Base-by-base conservation (phyloP, 2,329 filamentous ascomycete genomes). In the Penicillium freii region DNA sequence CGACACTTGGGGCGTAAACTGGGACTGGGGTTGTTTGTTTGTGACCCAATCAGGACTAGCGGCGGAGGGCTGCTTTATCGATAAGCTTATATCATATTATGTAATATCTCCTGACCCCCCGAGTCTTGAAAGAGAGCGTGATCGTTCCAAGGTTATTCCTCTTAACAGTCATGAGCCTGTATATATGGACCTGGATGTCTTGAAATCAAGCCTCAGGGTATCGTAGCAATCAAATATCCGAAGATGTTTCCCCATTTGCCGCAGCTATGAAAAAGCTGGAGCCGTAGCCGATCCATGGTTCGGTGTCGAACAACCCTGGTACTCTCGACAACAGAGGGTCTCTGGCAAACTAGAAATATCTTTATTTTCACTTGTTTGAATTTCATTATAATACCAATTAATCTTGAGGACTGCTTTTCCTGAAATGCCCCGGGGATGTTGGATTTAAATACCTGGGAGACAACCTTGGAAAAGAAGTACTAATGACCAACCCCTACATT, bases 21-120 rank as follows among this genome's bases (percentile, higher is more conserved):
- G 11, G 50, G 59, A 55, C 56, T 59, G 60, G 66, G 61, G 69
- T 68, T 71, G 73, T 76, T 77, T 76, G 76, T 73, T 62, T 70
- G 64, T 65, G 59, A 25, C 72, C 65, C 43, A 23, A 71, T 75
- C 52, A 36, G 73, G 74, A 56, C 66, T 75, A 76, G 74, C 60
- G 67, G 29, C 21, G 48, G 60, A 45, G 50, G 42, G 21, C 10
- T 31, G 34, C 15, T 63, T 73, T 76, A 76, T 76, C 74, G 74
- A 75, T 76, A 76, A 76, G 73, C 72, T 74, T 74, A 73, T 71
- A 69, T 60, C 51, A 53, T 54, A 40, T 63, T 62, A 60, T 55
- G 54, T 60, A 47, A 60, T 54, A 21, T 27, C 7, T 19, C 36
- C 10, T 33, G 25, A 25, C 23, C 19, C 19, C 19, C 36, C 36